Percentiles rank a stretch among this genome's conserved stretches.
phyloP scores from a whole-genome alignment of 1,284 basidiomycete genomes.

The Spongiforma sp. region DNA sequence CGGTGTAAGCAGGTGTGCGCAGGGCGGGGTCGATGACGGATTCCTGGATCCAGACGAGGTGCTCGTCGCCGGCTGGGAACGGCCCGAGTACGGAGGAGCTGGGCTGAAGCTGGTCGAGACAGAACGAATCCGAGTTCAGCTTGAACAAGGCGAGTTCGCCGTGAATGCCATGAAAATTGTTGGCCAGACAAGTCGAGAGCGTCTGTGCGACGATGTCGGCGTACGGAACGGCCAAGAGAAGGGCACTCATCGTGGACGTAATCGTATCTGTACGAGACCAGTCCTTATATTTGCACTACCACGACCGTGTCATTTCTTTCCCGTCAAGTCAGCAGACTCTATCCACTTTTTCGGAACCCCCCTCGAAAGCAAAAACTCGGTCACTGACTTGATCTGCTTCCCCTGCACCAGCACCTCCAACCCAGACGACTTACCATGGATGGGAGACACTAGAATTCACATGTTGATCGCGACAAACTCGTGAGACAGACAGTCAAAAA shows the following conservation, averaged over 20 bases:
- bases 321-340: constrained; percentile 42
- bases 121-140: constrained; percentile 43
- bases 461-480: too few species aligned
- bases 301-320: constrained; percentile 28
- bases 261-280: too few species aligned
- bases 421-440: constrained; percentile 56
- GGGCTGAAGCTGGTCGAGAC: constrained; percentile 32
- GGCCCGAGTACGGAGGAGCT: constrained; percentile 21
- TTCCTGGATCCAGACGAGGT: constrained; percentile 68
- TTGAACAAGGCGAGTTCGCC: constrained; percentile 53
- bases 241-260: not conserved
- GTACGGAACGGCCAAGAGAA: not conserved
- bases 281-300: not conserved
- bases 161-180: constrained; percentile 60
- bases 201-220: constrained; percentile 21
- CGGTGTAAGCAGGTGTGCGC: constrained; percentile 32
- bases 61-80: constrained; percentile 33
- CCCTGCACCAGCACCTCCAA: constrained; percentile 84
- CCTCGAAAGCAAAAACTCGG: constrained; percentile 61
- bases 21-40: constrained; percentile 52
- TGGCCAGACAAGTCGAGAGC: constrained; percentile 50
- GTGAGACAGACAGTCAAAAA: constrained; percentile 12
- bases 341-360: constrained; percentile 87
- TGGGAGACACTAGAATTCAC: constrained; percentile 66
- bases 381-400: constrained; percentile 71